phyloP scores from a whole-genome alignment of 129 eudicot species.

The Chrysanthemum makinoi region DNA sequence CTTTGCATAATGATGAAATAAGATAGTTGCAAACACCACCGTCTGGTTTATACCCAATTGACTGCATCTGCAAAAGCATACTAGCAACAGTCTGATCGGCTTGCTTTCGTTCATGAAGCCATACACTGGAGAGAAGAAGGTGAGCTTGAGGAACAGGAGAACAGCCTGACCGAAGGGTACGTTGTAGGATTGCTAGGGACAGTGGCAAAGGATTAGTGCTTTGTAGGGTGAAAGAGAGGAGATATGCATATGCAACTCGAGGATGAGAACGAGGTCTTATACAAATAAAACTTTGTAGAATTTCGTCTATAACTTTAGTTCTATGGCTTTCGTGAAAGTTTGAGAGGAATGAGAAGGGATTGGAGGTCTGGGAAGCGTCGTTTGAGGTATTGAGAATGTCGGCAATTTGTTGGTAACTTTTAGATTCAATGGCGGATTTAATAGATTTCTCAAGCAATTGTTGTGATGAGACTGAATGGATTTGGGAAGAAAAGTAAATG shows the following conservation, averaged over 20 bases:
- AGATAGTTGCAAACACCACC: conserved; percentile 74
- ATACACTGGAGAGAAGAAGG: conserved; percentile 60
- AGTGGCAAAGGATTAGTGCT: conserved; percentile 58
- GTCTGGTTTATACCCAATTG: conserved; percentile 66
- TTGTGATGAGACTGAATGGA: conserved; percentile 26
- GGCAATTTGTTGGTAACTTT: conserved; percentile 47
- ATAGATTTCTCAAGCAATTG: conserved; percentile 38
- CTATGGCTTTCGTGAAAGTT: conserved; percentile 28
- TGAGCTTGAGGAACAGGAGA: conserved; percentile 65
- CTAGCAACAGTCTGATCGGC: conserved; percentile 31
- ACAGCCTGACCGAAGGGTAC: conserved; percentile 70
- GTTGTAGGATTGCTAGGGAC: conserved; percentile 62
- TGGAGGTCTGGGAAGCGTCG: conserved; percentile 14
- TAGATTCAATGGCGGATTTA: conserved; percentile 46
- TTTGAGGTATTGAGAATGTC: conserved; percentile 35
- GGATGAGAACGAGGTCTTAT: conserved; percentile 63
- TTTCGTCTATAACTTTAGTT: conserved; percentile 52
- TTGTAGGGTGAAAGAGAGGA: conserved; percentile 57
- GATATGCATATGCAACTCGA: conserved; percentile 46
- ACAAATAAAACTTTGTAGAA: conserved; percentile 52
- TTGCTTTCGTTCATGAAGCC: conserved; percentile 48
- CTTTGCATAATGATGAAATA: conserved; percentile 61
- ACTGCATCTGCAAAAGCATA: conserved; percentile 54
- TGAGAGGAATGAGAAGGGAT: conserved; percentile 65
- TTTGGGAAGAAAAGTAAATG: conserved; percentile 20